Base-by-base conservation (phyloP, 805 yeast genomes). In the Zygotorulaspora sp. region DNA sequence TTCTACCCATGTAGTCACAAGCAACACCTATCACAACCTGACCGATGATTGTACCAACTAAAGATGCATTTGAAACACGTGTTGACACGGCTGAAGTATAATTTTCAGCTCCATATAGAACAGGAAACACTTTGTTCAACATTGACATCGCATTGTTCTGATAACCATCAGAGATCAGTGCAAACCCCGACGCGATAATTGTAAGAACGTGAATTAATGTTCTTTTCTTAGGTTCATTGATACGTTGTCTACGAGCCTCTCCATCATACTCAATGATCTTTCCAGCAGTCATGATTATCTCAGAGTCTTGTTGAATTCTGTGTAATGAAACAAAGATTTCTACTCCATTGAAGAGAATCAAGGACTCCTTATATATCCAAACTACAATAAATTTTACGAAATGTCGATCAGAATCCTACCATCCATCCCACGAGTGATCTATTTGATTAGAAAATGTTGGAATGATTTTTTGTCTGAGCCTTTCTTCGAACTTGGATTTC, bases 121-220 rank as follows among this genome's bases (percentile, higher is more conserved):
- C 48, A 7, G 78, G 63, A 52, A 80, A 78, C 10, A 78, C 71
- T 14, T 71, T 62, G 57, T 81, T 82, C 48, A 72, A 50, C 80
- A 80, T 78, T 3, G 85, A 73, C 85, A 82, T 80, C 45, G 80
- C 71, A 49, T 77, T 79, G 54, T 82, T 82, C 56, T 80, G 86
- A 59, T 82, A 82, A 3, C 89, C 89, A 61, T 83, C 92, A 15
- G 83, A 75, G 50, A 81, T 75, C 53, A 83, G 69, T 0, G 89
- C 92, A 46, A 76, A 79, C 10, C 92, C 90, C 16, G 88, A 67
- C 2, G 49, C 48, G 14, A 45, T 36, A 28, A 45, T 48, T 11
- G 45, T 43, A 18, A 47, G 30, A n/a, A 44, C 31, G 26, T 47
- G 40, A 6, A 37, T 37, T 26, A 39, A n/a, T 12, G 20, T 29